Base-by-base conservation (phyloP, 495 filamentous ascomycete species). In the Penicillium goetzii region DNA sequence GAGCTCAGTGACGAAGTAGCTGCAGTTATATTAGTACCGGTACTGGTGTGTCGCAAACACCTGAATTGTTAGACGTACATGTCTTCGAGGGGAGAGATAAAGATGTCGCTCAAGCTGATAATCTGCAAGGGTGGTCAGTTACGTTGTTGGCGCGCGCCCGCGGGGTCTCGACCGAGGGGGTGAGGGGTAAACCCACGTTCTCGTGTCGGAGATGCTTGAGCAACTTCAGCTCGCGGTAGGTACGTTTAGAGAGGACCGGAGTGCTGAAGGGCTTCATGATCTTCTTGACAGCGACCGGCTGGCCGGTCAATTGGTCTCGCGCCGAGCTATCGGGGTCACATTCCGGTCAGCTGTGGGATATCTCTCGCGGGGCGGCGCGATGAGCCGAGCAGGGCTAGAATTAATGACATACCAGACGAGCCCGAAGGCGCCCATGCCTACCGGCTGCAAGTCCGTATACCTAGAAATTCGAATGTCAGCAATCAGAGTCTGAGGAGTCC, bases 191-290 rank as follows among this genome's bases (percentile, higher is more conserved):
- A 72, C 74, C 60, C 74, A 98, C 95, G 83, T 99, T 99, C 78
- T 99, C 95, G 75, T 99, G 95, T 69, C 88, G 90, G 49, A 99
- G 81, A 73, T 99, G 95, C 81, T 99, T 99, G 69, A 99, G 80
- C 59, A 99, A 85, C 84, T 99, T 99, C 77, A 99, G 81, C 74
- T 99, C 95, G 61, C 95, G 90, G 73, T 99, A 99, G 28, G 95
- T 99, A 72, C 95, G 84, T 83, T 99, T 99, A 23, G 95, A 95
- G 43, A 99, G 80, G 49, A 99, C 95, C 7, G 95, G 95, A 12
- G 95, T 99, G 83, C 92, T 97, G 81, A 99, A 99, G 8, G 95
- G 95, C 83, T 99, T 99, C 96, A 99, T 98, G 72, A 99, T 99
- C 84, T 99, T 99, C 86, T 99, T 99, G 69, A 99, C 92, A 33